These are phyloP conservation scores for Russula sp. DNA, from an alignment of 768 basidiomycete species.

Conservation along the genomic window DNA sequence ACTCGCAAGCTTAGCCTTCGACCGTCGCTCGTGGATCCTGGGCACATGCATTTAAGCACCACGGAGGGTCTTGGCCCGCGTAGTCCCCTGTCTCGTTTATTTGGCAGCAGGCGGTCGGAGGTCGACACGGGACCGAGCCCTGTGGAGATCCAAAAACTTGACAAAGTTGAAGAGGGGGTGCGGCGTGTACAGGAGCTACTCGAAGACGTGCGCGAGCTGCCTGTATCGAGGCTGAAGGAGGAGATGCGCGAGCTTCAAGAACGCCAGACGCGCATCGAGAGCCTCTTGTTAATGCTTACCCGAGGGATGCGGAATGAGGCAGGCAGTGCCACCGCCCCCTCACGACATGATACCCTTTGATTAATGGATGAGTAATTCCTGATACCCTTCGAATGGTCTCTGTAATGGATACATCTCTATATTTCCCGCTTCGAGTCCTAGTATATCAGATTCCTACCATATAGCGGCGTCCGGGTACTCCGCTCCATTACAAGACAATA, in stretches of 20 bases:
- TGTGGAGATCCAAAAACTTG: slow-evolving; percentile 22
- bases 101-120: slow-evolving; percentile 24
- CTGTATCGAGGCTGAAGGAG: slow-evolving; percentile 58
- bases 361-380: background rate
- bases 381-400: background rate
- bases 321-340: slow-evolving; percentile 3
- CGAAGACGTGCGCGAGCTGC: slow-evolving; percentile 55
- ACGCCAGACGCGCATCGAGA: slow-evolving; percentile 73
- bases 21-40: slow-evolving; percentile 18
- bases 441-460: background rate
- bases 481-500: too few relatives aligned
- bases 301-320: slow-evolving; percentile 48
- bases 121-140: slow-evolving; percentile 18
- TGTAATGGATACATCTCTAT: background rate
- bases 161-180: slow-evolving; percentile 39
- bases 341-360: slow-evolving; percentile 15
- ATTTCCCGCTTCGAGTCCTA: background rate
- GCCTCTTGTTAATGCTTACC: slow-evolving; percentile 59
- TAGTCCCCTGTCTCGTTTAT: slow-evolving; percentile 48
- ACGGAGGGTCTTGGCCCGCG: slow-evolving; percentile 26
- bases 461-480: too few relatives aligned
- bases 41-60: slow-evolving; percentile 16
- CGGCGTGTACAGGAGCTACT: slow-evolving; percentile 53
- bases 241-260: slow-evolving; percentile 80
- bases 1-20: slow-evolving; percentile 25